Evolutionary conservation across 2,329 filamentous ascomycete genomes (phyloP), one percentile per base, ranked within the genome.

Genomic region (Fusarium tanahbumbuense): DNA sequence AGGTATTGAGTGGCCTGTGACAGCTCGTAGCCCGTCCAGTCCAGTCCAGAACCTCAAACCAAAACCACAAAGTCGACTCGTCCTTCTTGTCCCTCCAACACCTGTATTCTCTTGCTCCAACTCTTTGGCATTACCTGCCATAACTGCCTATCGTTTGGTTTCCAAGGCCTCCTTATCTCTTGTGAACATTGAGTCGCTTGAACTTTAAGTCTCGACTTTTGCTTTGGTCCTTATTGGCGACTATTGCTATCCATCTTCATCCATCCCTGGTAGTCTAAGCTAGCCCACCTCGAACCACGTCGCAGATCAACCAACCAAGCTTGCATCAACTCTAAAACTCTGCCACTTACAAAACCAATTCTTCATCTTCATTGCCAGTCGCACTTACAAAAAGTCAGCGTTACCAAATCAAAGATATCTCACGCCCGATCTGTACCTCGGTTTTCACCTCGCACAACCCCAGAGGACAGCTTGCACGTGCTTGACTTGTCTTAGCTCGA

Each of bases 401-500:
- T 56, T 41, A 37, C 22, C 40, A 49, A 54, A 34, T 20, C 37
- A 22, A 16, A 16, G 18, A 48, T 44, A n/a, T 30, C 34, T 46
- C 23, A 22, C 20, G 28, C 30, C 22, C 25, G 28, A 59, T 30
- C 45, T 47, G 28, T 53, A 65, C 64, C 60, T 68, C 48, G 64
- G 56, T 25, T 54, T 71, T 57, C 20, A 48, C 52, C 32, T 69
- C 37, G 32, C 28, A 64, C 46, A 37, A 53, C 56, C 25, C 46
- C 48, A 45, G 52, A 69, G 59, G 68, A 68, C 68, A 71, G 56
- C 60, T 71, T 60, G 68, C 68, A 71, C 68, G 68, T 71, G 68
- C 48, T 68, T 49, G 44, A 48, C 56, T 55, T 42, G 44, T 49
- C 56, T 56, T 57, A 52, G 46, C 47, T 67, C 20, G 15, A 58